phyloP scores from a whole-genome alignment of 495 filamentous ascomycete species.

The Neurospora tetrasperma region DNA sequence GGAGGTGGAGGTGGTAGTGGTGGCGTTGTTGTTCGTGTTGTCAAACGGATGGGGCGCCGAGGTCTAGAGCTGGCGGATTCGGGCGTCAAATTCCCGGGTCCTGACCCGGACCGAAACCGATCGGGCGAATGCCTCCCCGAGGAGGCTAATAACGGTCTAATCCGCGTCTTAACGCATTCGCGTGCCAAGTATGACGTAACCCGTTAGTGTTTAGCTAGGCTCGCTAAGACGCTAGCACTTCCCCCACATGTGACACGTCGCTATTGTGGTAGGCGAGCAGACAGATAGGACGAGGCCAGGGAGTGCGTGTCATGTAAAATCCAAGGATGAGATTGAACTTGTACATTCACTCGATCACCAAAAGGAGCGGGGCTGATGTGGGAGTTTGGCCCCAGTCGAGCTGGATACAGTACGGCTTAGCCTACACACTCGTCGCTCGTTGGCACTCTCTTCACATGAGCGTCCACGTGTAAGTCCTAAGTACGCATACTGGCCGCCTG shows the following conservation, averaged over 20 bases:
- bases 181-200: not conserved
- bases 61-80: not conserved
- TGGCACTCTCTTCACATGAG: not conserved
- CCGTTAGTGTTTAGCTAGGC: not conserved
- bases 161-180: not conserved
- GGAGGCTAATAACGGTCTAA: not conserved
- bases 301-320: not conserved
- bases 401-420: not conserved
- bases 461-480: not conserved
- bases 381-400: not conserved
- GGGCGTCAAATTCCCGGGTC: not conserved
- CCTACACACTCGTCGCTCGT: not conserved
- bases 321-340: not conserved
- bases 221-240: not conserved
- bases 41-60: not conserved
- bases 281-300: not conserved
- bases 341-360: not conserved
- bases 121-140: not conserved
- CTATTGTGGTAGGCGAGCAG: not conserved
- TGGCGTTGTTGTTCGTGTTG: no score
- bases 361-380: not conserved
- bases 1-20: no score
- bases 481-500: not conserved
- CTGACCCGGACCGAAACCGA: not conserved
- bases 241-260: not conserved